These are phyloP conservation scores for Xylariales sp. DNA, from an alignment of 2,329 filamentous ascomycete species.

Conservation along the genomic window DNA sequence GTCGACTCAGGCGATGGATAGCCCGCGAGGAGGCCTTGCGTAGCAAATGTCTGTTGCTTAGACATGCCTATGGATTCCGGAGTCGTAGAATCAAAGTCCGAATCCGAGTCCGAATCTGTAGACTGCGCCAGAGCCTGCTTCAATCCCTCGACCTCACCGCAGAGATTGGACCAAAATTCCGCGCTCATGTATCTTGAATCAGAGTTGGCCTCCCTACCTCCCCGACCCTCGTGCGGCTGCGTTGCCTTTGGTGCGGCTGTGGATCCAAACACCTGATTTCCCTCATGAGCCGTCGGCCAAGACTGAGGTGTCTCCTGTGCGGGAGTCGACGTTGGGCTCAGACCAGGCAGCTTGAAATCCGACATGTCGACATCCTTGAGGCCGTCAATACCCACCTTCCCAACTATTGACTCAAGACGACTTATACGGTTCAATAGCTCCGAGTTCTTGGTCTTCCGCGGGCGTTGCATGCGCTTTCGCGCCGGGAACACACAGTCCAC, in stretches of 20 bases:
- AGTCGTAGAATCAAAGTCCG: conserved; percentile 28
- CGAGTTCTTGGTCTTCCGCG: conserved; percentile 35
- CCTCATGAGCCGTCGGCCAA: background rate
- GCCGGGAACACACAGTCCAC: conserved; percentile 43
- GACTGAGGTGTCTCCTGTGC: conserved; percentile 1
- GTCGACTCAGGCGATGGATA: conserved; percentile 14
- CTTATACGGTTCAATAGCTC: conserved; percentile 40
- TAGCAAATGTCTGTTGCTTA: conserved; percentile 7
- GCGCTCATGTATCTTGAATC: conserved; percentile 34
- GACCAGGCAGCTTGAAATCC: conserved; percentile 2
- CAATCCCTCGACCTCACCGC: conserved; percentile 39
- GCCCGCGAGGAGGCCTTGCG: conserved; percentile 10
- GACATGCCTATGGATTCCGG: conserved; percentile 21
- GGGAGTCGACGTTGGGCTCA: conserved; percentile 4
- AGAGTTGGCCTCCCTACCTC: conserved; percentile 13
- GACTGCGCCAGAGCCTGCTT: conserved; percentile 38
- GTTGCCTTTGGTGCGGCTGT: background rate
- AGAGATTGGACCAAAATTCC: conserved; percentile 40
- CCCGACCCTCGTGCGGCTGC: background rate
- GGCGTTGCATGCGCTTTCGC: conserved; percentile 38
- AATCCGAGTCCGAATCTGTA: conserved; percentile 33
- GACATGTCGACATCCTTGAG: conserved; percentile 12
- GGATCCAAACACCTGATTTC: background rate
- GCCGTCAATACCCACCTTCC: conserved; percentile 32
- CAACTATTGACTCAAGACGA: conserved; percentile 41